Base-by-base conservation (phyloP, 23 red algal species). In the Gracilaria domingensis region DNA sequence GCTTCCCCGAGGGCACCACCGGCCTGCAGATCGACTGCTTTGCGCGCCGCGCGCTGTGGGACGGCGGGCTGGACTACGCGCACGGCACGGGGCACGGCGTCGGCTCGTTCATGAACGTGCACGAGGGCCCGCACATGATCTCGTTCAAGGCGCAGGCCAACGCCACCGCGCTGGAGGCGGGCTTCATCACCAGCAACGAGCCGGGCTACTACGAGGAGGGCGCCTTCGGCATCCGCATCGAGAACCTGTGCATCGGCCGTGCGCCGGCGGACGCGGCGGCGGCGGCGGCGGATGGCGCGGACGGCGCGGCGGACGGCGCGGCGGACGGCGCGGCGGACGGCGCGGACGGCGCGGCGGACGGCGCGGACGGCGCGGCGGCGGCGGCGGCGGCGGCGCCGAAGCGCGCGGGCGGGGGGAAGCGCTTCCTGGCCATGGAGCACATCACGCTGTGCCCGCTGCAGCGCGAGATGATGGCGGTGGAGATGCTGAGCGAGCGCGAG, bases 41-140 rank as follows among this genome's bases (percentile, higher is more conserved):
- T 84, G 93, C 97, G 17, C 58, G 97, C 23, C 71, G 78, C 81
- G 53, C 94, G 51, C 60, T 99, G 83, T 99, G 97, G 97, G 66
- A 84, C 38, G 87, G 75, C 39, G 97, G 97, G 25, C 80, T 95
- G 39, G 97, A 99, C 56, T 99, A 95, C 91, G 82, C 91, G n/a
- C 94, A 99, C 87, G 97, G 97, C 13, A 99, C 97, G 0, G 97
- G 97, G 7, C 97, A 99, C 71, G 97, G 97, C n/a, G 97, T 99
- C 44, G 97, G 97, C 8, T 83, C 84, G 64, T 85, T 86, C 58
- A 70, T 99, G 49, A 96, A 96, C 66, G 97, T 99, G 85, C 97
- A 99, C 64, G 97, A 99, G 80, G 94, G 97, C 30, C 97, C 97
- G 66, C 97, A 99, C 64, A 82, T 89, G 60, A 95, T 99, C 56